These are phyloP conservation scores for Amanita phalloides DNA, from an alignment of 768 basidiomycete genomes.

Conservation along the genomic window DNA sequence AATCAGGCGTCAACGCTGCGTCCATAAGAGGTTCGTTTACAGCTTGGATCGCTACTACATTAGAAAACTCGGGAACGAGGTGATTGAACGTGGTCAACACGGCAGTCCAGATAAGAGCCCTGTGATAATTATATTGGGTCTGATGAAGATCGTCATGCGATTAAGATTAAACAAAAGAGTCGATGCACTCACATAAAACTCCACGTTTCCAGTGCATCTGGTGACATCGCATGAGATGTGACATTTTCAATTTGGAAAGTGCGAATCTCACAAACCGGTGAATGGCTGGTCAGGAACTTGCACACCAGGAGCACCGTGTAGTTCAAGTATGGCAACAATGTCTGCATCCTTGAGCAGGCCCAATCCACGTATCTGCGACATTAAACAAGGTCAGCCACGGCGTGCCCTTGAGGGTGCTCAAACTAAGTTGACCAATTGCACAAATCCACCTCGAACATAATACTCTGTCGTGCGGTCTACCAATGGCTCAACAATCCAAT, in stretches of 20 bases:
- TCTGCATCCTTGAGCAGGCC: conserved; percentile 47
- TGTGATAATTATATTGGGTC: conserved; percentile 65
- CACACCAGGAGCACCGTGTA: conserved; percentile 66
- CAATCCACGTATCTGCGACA: conserved; percentile 48
- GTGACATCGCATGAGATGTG: not conserved
- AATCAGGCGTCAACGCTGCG: conserved; percentile 25
- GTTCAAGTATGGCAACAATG: conserved; percentile 54
- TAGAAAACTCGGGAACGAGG: conserved; percentile 52
- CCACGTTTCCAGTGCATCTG: conserved; percentile 55
- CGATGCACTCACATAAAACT: conserved; percentile 52
- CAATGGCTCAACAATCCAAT: conserved; percentile 70
- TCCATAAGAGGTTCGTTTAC: conserved; percentile 75
- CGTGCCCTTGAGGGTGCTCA: not conserved
- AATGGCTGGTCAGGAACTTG: conserved; percentile 52
- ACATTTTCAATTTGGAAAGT: not conserved
- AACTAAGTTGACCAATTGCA: conserved; percentile 36
- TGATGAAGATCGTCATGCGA: conserved; percentile 12
- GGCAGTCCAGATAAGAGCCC: conserved; percentile 72
- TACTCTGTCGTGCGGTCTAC: conserved; percentile 52
- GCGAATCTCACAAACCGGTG: conserved; percentile 45
- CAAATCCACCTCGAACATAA: conserved; percentile 62
- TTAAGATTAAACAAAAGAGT: not conserved
- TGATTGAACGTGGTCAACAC: conserved; percentile 71
- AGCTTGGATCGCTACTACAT: conserved; percentile 64
- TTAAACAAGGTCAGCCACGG: not conserved